Evolutionary conservation across 352 stramenopile species (phyloP).

Genomic region (Phytophthora sp.): DNA sequence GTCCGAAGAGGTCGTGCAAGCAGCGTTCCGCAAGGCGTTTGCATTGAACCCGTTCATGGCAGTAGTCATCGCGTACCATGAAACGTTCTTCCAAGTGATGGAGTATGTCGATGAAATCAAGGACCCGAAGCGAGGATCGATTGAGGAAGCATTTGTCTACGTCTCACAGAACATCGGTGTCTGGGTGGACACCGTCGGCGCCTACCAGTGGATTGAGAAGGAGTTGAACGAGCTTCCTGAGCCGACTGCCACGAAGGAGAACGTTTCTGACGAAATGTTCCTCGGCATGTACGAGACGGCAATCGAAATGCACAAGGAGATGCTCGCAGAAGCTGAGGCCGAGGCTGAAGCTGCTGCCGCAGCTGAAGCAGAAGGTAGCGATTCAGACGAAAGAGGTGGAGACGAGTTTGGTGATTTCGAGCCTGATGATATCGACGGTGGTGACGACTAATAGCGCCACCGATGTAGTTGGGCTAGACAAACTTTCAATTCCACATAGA

Average conservation of each 20-base stretch:
- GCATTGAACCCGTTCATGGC: conserved; percentile 84
- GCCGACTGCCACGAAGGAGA: conserved; percentile 52
- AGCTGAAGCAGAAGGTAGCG: conserved; percentile 36
- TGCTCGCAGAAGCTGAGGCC: conserved; percentile 42
- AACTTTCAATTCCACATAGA: conserved; percentile 24
- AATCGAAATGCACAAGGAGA: conserved; percentile 88
- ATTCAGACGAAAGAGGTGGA: conserved; percentile 39
- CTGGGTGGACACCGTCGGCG: conserved; percentile 85
- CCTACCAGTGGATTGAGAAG: conserved; percentile 84
- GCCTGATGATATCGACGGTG: conserved; percentile 60
- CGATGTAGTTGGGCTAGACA: conserved; percentile 1
- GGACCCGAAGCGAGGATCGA: conserved; percentile 63
- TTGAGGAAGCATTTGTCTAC: conserved; percentile 88
- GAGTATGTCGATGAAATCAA: conserved; percentile 89
- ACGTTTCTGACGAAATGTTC: conserved; percentile 83
- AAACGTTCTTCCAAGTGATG: conserved; percentile 81
- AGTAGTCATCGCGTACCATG: conserved; percentile 78
- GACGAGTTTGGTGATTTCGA: conserved; percentile 61
- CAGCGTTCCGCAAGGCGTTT: conserved; percentile 73
- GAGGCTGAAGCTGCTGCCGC: conserved; percentile 25
- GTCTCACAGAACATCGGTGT: conserved; percentile 81
- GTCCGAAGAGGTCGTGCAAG: conserved; percentile 77
- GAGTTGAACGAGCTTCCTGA: conserved; percentile 63
- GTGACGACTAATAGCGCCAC: conserved; percentile 37
- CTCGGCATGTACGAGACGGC: conserved; percentile 88